These are phyloP conservation scores for Barnettozyma sucrosica DNA, from an alignment of 805 yeast genomes.

Conservation along the genomic window DNA sequence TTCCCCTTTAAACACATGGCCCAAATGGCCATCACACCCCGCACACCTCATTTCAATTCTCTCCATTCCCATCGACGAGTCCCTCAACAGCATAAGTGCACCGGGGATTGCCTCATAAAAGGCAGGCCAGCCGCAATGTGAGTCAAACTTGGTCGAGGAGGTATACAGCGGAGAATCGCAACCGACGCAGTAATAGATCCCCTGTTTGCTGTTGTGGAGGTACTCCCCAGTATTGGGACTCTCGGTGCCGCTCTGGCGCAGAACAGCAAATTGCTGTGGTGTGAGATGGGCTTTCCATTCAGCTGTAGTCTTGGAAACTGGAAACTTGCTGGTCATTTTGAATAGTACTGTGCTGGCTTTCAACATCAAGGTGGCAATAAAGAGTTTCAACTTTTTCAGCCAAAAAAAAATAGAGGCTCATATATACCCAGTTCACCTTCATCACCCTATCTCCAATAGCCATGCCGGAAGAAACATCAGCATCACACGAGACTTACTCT, in stretches of 20 bases:
- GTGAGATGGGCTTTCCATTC: constrained; percentile 80
- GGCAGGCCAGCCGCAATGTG: constrained; percentile 98
- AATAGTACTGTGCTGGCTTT: not conserved
- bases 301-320: constrained; percentile 31
- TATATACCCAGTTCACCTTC: no score
- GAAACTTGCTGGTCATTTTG: constrained; percentile 7
- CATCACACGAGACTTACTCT: constrained; percentile 8
- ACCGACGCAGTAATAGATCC: constrained; percentile 80
- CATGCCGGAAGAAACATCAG: not conserved
- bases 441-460: not conserved
- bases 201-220: constrained; percentile 40
- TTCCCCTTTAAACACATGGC: constrained; percentile 93
- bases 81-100: constrained; percentile 56
- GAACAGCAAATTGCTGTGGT: constrained; percentile 72
- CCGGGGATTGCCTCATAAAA: constrained; percentile 88
- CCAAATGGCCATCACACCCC: constrained; percentile 89
- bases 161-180: constrained; percentile 77
- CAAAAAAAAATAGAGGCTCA: not conserved
- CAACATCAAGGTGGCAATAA: not conserved
- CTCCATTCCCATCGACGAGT: constrained; percentile 65
- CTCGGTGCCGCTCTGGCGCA: constrained; percentile 57
- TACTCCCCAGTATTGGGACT: constrained; percentile 37
- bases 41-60: constrained; percentile 88
- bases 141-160: constrained; percentile 74
- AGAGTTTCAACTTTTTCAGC: not conserved